Evolutionary conservation across 352 stramenopile genomes (phyloP).

Genomic region (Phytophthora uliginosa): DNA sequence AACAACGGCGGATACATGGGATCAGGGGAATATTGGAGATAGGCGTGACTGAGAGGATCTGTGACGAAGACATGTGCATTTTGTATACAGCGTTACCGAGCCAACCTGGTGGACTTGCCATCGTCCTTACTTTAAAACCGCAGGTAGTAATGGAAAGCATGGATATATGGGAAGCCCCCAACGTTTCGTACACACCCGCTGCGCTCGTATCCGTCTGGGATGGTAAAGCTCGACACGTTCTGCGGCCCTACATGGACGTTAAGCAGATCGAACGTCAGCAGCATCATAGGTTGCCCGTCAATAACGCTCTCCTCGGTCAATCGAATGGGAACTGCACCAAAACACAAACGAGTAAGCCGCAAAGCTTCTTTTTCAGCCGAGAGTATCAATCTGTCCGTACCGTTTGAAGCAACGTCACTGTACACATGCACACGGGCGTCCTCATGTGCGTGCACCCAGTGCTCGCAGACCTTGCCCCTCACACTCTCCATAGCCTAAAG

Average conservation of each 20-base stretch:
- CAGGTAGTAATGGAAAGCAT: conserved; percentile 82
- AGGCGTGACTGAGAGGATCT: conserved; percentile 13
- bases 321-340: conserved; percentile 65
- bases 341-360: neutral
- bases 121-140: conserved; percentile 51
- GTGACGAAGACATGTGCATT: conserved; percentile 11
- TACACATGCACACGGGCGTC: conserved; percentile 72
- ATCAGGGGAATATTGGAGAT: conserved; percentile 69
- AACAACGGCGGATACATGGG: conserved; percentile 55
- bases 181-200: conserved; percentile 69
- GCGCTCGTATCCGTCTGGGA: conserved; percentile 69
- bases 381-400: conserved; percentile 27
- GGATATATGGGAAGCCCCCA: conserved; percentile 81
- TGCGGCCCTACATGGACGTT: conserved; percentile 66
- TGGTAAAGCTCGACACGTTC: conserved; percentile 51
- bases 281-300: conserved; percentile 50
- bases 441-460: conserved; percentile 68
- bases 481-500: conserved; percentile 66
- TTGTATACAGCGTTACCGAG: conserved; percentile 19
- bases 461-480: conserved; percentile 64
- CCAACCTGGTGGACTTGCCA: conserved; percentile 6
- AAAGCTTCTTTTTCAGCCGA: neutral
- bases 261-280: conserved; percentile 74
- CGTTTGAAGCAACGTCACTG: conserved; percentile 49
- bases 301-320: conserved; percentile 73